Evolutionary conservation across 2,329 filamentous ascomycete genomes (phyloP), one percentile per base, ranked within the genome.

Genomic region (Periconia sp.): DNA sequence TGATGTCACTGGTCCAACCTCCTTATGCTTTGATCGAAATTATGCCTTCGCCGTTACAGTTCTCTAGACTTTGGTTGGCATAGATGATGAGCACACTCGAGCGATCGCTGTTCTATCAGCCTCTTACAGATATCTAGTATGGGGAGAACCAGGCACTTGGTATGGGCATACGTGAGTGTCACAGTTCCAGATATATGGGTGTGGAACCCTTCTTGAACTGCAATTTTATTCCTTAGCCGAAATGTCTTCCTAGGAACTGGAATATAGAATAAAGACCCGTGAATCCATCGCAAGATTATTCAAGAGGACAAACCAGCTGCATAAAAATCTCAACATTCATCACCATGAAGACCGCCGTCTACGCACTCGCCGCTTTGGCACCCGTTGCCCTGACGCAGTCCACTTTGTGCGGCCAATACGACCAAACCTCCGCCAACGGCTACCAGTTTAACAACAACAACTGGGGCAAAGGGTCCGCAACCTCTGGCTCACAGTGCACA

Each of bases 371-470:
- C 31, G 31, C 46, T 23, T 19, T 48, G 7, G 31, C 31, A 2
- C 23, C 46, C 17, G 18, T 41, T 7, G 46, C 31, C 10, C 17
- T 48, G 9, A 31, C 46, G 6, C 31, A 37, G 19, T 19, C 57
- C 1, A 53, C 57, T 11, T 54, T 65, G 19, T 66, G 61, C 55
- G 41, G 46, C 5, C 58, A 65, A 43, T 65, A 61, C 47, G 52
- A 49, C 18, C 63, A 63, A 54, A 60, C 55, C 27, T 47, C 58
- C 2, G 53, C 58, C 51, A 63, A 61, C 44, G 60, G 63, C 15
- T 66, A 65, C 42, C 53, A 63, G 42, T 54, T 65, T 37, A 57
- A 60, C 56, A 66, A 65, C 61, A 65, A 67, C 56, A 54, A 59
- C 43, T 66, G 62, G 63, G 63, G 62, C 45, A 54, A 55, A 48